Evolutionary conservation across 2,329 filamentous ascomycete species (phyloP), one percentile per base, ranked within the genome.

Genomic region (Pezicula rhizophila): DNA sequence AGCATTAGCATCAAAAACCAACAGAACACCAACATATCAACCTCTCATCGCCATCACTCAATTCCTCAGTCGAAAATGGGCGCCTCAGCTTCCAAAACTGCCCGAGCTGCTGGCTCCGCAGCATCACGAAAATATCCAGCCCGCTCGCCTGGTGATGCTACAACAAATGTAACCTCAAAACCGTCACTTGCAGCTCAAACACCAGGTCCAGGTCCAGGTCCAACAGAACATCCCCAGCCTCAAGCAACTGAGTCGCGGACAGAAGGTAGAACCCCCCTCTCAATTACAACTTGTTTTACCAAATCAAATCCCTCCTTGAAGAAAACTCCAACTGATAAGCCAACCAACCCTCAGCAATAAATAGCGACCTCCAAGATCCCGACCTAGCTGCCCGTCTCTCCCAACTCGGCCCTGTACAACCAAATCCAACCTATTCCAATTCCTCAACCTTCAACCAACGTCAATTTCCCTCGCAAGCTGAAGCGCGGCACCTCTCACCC

Each of bases 41-140:
- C 35, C 35, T 17, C 35, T 4, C 15, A 15, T 20, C n/a, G 35
- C 23, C 4, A 15, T 15, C 35, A 8, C 8, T 38, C n/a, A 10
- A 38, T 12, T 14, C 18, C 35, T 15, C 35, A 5, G 4, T 12
- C 14, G 8, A 37, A 25, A 42, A 64, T 64, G 61, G 61, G 61
- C 1, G 51, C 54, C 8, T 56, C 58, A 33, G 39, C 54, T 42
- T 64, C 61, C 4, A 64, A 62, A 55, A 52, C 51, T 20, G 50
- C 55, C 6, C 28, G 33, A 8, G 51, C 57, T 14, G 52, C 52
- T 42, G 20, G 44, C 10, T 37, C 54, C 3, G 45, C 50, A 28
- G 47, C 52, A 40, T 50, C 57, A 5, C 56, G 62, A 17, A 64
- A 60, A 60, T 64, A 63, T 38, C 62, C 62, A 23, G 60, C 61